Conservation (phyloP, 1,139 yeast species). For the Candida glucosophila region DNA sequence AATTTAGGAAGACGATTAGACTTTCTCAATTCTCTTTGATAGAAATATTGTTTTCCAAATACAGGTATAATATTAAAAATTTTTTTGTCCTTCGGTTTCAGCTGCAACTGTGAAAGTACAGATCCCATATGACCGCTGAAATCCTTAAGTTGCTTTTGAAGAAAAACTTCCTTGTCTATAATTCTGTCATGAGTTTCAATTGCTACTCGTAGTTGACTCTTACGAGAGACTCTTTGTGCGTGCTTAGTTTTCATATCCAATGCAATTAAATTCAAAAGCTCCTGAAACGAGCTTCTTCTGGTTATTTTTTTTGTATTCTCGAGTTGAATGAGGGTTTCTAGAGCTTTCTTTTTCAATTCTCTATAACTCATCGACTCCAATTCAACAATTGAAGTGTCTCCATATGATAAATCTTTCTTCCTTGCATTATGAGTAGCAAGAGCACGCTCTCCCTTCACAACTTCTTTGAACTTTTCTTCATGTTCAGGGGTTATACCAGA, state of each 20-base stretch:
- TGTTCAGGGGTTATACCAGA: conserved; percentile 64
- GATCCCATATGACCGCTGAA: conserved; percentile 64
- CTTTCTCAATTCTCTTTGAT: conserved; percentile 62
- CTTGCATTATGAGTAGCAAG: too few relatives aligned
- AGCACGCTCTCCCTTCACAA: conserved; percentile 46
- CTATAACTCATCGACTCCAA: conserved; percentile 61
- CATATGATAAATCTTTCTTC: conserved; percentile 31
- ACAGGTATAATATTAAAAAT: conserved; percentile 49
- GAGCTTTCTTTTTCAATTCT: conserved; percentile 66
- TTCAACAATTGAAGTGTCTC: conserved; percentile 22
- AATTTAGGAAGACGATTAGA: conserved; percentile 64
- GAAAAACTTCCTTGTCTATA: conserved; percentile 51
- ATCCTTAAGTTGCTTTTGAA: conserved; percentile 53
- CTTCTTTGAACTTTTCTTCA: conserved; percentile 51
- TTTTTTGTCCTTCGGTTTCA: conserved; percentile 42
- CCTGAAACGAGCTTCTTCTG: conserved; percentile 69
- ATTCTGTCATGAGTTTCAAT: conserved; percentile 52
- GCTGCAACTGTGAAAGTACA: conserved; percentile 56
- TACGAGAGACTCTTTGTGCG: conserved; percentile 54
- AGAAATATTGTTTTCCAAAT: conserved; percentile 73
- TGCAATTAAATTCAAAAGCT: conserved; percentile 73
- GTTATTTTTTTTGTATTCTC: conserved; percentile 63
- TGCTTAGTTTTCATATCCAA: conserved; percentile 75
- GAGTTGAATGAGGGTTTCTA: conserved; percentile 68
- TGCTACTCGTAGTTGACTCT: conserved; percentile 54